Conservation (phyloP, 192 early-diverging fungal genomes). For the Tieghemiomyces parasiticus region DNA sequence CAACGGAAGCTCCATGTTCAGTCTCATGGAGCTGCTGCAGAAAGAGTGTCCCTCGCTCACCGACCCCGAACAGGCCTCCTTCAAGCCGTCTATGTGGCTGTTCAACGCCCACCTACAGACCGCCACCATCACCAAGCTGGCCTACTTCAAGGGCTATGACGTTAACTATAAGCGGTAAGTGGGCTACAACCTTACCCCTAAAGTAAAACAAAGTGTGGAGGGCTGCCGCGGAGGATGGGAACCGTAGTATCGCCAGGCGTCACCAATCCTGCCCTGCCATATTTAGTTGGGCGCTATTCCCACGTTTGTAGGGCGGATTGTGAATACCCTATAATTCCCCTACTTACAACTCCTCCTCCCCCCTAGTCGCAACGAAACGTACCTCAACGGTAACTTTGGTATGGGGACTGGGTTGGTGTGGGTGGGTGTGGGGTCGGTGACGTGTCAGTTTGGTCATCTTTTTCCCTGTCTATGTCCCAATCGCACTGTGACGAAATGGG, state of each 20-base stretch:
- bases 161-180: conserved; percentile 53
- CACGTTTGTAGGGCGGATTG: background rate
- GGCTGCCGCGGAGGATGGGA: conserved; percentile 23
- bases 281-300: background rate
- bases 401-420: no score
- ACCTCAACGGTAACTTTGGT: no score
- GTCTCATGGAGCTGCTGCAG: conserved; percentile 17
- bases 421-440: conserved; percentile 1
- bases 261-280: background rate
- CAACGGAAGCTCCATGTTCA: no score
- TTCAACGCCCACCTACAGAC: conserved; percentile 70
- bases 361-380: no score
- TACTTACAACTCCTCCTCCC: no score
- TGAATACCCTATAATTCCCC: no score
- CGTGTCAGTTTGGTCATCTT: conserved; percentile 14
- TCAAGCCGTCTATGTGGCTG: conserved; percentile 56
- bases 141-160: conserved; percentile 18
- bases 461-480: background rate
- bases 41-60: conserved; percentile 37
- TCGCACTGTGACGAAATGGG: background rate
- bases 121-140: conserved; percentile 37
- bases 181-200: conserved; percentile 20
- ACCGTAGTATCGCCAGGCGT: conserved; percentile 4
- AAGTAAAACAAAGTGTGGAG: no score
- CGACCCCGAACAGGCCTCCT: conserved; percentile 30